Percentiles rank a stretch among this genome's conserved stretches.
Conservation (phyloP, 2,329 filamentous ascomycete genomes). For the Curvularia eragrostidis region DNA sequence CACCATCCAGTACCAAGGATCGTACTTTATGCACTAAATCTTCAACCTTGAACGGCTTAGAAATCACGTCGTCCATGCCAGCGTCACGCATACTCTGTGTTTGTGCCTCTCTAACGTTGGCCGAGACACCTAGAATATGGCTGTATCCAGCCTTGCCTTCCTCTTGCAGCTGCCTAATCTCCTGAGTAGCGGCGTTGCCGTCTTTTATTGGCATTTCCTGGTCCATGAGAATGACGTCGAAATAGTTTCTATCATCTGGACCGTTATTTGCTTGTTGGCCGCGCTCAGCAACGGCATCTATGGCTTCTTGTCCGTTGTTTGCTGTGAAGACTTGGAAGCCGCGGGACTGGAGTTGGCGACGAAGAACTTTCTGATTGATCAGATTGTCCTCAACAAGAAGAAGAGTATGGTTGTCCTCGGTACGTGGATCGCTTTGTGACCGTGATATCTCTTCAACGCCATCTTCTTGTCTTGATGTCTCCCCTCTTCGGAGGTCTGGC, state of each 20-base stretch:
- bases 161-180: slow-evolving; percentile 50
- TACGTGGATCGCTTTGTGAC: slow-evolving; percentile 27
- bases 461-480: slow-evolving; percentile 34
- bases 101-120: slow-evolving; percentile 49
- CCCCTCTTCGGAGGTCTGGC: slow-evolving; percentile 29
- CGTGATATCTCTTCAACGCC: slow-evolving; percentile 26
- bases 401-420: slow-evolving; percentile 32
- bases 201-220: slow-evolving; percentile 56
- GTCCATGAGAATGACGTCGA: slow-evolving; percentile 54
- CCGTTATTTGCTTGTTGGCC: slow-evolving; percentile 23
- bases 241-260: slow-evolving; percentile 35
- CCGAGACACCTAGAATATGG: slow-evolving; percentile 50
- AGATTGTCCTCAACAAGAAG: slow-evolving; percentile 59
- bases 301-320: slow-evolving; percentile 55
- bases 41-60: slow-evolving; percentile 50
- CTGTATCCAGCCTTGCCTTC: slow-evolving; percentile 41
- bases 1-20: slow-evolving; percentile 24
- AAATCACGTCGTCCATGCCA: slow-evolving; percentile 50
- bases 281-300: slow-evolving; percentile 48
- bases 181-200: slow-evolving; percentile 50
- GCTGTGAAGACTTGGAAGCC: slow-evolving; percentile 53
- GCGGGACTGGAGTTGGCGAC: slow-evolving; percentile 57
- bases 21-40: slow-evolving; percentile 42
- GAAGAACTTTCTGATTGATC: slow-evolving; percentile 58
- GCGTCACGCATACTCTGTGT: slow-evolving; percentile 43